Evolutionary conservation across 495 filamentous ascomycete genomes (phyloP).

Genomic region (Penicillium alfredii): DNA sequence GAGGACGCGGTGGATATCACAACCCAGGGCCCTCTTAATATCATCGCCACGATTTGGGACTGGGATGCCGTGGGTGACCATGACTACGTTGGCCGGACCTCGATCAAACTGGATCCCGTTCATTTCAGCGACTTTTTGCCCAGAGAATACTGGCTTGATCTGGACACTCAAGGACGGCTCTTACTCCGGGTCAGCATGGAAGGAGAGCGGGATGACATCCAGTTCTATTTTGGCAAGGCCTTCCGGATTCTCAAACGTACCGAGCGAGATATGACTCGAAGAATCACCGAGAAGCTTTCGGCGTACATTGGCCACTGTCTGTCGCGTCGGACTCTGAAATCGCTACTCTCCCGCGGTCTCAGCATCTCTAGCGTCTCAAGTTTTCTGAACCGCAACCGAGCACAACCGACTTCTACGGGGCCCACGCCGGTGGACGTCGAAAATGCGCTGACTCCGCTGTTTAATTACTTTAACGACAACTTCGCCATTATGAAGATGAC

Average conservation of each 20-base stretch:
- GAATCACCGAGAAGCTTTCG: slow-evolving; percentile 98
- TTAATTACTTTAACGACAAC: slow-evolving; percentile 97
- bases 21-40: slow-evolving; percentile 81
- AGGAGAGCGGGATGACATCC: slow-evolving; percentile 95
- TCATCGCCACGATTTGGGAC: slow-evolving; percentile 98
- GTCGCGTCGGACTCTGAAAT: slow-evolving; percentile 71
- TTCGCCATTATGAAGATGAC: slow-evolving; percentile 98
- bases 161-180: slow-evolving; percentile 91
- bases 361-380: slow-evolving; percentile 71
- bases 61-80: slow-evolving; percentile 97
- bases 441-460: slow-evolving; percentile 79
- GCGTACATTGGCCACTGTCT: slow-evolving; percentile 89
- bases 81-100: slow-evolving; percentile 92
- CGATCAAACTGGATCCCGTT: slow-evolving; percentile 86
- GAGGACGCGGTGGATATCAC: slow-evolving; percentile 96
- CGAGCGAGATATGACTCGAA: slow-evolving; percentile 95
- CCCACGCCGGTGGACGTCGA: slow-evolving; percentile 68
- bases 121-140: slow-evolving; percentile 96
- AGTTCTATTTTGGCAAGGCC: slow-evolving; percentile 97
- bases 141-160: slow-evolving; percentile 92
- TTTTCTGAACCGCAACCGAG: slow-evolving; percentile 62
- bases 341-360: slow-evolving; percentile 66
- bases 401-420: slow-evolving; percentile 48
- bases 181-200: slow-evolving; percentile 95
- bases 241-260: slow-evolving; percentile 92